A percentile compares a stretch with the other conserved stretches of the same genome.
Conservation (phyloP, 2,329 filamentous ascomycete species). For the Monilinia fructicola region DNA sequence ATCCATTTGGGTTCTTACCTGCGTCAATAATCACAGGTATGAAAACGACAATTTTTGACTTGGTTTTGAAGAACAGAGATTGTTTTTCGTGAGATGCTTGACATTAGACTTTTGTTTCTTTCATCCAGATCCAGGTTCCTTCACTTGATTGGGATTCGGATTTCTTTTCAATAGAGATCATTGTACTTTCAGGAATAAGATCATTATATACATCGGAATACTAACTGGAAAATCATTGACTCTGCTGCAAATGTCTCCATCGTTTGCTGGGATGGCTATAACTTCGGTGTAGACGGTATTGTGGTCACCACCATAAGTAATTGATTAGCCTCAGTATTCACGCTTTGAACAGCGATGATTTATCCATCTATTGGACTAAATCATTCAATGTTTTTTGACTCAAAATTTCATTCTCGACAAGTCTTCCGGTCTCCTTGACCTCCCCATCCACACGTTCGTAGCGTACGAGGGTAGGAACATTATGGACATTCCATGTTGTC, state of each 20-base stretch:
- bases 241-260: too few relatives aligned
- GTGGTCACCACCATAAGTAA: too few relatives aligned
- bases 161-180: too few relatives aligned
- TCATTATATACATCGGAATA: too few relatives aligned
- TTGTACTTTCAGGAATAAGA: too few relatives aligned
- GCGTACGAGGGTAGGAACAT: slow-evolving; percentile 1
- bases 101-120: too few relatives aligned
- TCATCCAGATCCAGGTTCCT: too few relatives aligned
- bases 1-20: not conserved
- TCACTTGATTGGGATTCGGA: too few relatives aligned
- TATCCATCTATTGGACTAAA: not conserved
- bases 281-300: not conserved
- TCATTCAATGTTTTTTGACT: not conserved
- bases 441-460: slow-evolving; percentile 1
- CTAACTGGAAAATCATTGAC: too few relatives aligned
- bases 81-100: not conserved
- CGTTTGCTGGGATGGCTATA: not conserved
- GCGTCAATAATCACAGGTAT: not conserved
- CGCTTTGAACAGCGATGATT: not conserved
- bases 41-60: not conserved
- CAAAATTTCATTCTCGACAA: slow-evolving; percentile 3
- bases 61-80: not conserved
- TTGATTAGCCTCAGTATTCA: not conserved
- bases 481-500: slow-evolving; percentile 3
- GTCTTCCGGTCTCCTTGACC: not conserved